Evolutionary conservation across 306 rosid genomes (phyloP), one percentile per base, ranked within the genome.

Genomic region (Medicago ruthenica): DNA sequence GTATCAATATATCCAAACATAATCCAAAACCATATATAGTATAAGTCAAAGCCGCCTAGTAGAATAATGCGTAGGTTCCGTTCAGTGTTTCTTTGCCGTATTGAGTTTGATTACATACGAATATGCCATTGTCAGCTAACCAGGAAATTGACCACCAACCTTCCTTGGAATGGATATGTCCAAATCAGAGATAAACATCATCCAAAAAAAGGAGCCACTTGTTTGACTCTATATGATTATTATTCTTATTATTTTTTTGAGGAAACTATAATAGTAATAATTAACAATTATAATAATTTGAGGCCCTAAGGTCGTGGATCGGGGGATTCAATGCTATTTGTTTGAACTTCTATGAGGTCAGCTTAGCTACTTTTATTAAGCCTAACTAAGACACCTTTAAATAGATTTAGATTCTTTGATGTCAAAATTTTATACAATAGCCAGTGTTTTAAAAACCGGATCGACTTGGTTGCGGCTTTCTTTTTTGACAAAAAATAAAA

Each of bases 181-280:
- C 70, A 34, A 27, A 68, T 57, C 50, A 58, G 17, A 48, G 62
- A 58, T 12, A 21, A 4, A 22, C 15, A 58, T 24, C 17, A 12
- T 59, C 7, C 37, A 6, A 39, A 58, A 14, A 0, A 60, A 18
- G 8, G 73, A 60, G 61, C 69, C 79, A 55, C 76, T 47, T 57
- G 66, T 74, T 77, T 77, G 81, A 77, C 85, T 77, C 70, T 18
- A 70, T n/a, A 31, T 31, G n/a, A 3, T 3, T 31, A 31, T 31
- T 4, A 5, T 31, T 4, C 3, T 31, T 4, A 31, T 31, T 5
- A 31, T 31, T 31, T 4, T n/a, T n/a, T n/a, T n/a, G n/a, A n/a
- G n/a, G n/a, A n/a, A n/a, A n/a, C n/a, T n/a, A n/a, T n/a, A n/a
- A n/a, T n/a, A n/a, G n/a, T n/a, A n/a, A n/a, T n/a, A n/a, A n/a